Evolutionary conservation across 352 stramenopile genomes (phyloP).

Genomic region (Achlya hypogyna): DNA sequence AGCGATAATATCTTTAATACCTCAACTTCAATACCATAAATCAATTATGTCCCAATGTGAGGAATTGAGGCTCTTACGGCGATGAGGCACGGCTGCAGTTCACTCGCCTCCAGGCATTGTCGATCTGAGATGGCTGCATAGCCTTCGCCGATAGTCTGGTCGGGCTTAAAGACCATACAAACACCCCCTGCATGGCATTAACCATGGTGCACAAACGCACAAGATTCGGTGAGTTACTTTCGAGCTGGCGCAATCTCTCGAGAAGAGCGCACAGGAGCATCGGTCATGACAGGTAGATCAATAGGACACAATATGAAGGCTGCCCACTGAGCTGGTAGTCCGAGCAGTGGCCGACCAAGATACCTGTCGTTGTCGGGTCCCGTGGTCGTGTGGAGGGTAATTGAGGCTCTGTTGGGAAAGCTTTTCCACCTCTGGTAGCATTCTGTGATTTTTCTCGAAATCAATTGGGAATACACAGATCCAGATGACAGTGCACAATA

Average conservation of each 20-base stretch:
- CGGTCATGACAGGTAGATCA: too few relatives aligned
- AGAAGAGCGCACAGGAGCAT: too few relatives aligned
- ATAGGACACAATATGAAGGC: too few relatives aligned
- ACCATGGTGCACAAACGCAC: neutral
- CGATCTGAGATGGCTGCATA: neutral
- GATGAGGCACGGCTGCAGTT: neutral
- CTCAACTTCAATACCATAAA: conserved; percentile 2
- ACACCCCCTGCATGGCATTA: neutral
- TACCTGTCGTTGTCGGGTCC: too few relatives aligned
- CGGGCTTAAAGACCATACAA: neutral
- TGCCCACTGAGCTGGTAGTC: too few relatives aligned
- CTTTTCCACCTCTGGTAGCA: neutral
- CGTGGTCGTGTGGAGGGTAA: neutral
- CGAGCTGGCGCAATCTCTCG: too few relatives aligned
- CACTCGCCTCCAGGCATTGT: neutral
- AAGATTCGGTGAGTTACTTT: neutral
- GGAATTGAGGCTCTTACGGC: neutral
- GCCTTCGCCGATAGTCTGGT: neutral
- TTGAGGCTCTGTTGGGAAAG: neutral
- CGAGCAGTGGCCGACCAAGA: too few relatives aligned
- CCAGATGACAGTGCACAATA: neutral
- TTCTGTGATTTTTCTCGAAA: neutral
- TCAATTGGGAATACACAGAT: neutral
- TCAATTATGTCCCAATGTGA: neutral
- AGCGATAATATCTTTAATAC: neutral